A percentile compares a stretch with the other conserved stretches of the same genome.
phyloP scores from a whole-genome alignment of 1,284 basidiomycete species.

The Coniferiporia sulphurascens region DNA sequence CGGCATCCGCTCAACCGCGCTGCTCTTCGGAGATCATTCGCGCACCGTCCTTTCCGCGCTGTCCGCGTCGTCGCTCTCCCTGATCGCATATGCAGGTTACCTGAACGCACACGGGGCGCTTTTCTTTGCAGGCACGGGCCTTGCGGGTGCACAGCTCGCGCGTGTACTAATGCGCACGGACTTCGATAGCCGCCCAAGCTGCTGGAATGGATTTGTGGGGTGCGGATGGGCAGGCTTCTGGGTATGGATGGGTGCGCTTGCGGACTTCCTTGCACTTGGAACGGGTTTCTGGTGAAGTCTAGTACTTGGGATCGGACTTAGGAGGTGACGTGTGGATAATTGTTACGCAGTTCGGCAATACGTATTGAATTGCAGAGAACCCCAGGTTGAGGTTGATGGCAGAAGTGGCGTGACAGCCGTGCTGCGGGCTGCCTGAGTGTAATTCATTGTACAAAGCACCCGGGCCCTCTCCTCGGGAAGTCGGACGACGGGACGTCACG shows the following conservation, averaged over 20 bases:
- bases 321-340: not conserved
- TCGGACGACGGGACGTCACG: too few species aligned
- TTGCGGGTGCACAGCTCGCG: conserved; percentile 75
- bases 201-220: conserved; percentile 87
- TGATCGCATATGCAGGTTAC: conserved; percentile 77
- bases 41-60: conserved; percentile 75
- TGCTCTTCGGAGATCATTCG: conserved; percentile 80
- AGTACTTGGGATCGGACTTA: not conserved
- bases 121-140: conserved; percentile 76
- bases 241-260: conserved; percentile 80
- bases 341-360: not conserved
- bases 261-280: conserved; percentile 49
- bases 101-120: conserved; percentile 71
- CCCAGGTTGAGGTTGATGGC: too few species aligned
- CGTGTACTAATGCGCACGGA: conserved; percentile 79
- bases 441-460: too few species aligned
- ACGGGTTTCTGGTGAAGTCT: conserved; percentile 10
- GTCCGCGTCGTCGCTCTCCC: conserved; percentile 68
- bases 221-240: conserved; percentile 89
- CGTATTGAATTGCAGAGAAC: too few species aligned
- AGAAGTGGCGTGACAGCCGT: too few species aligned
- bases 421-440: too few species aligned
- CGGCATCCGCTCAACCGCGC: conserved; percentile 91
- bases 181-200: conserved; percentile 77
- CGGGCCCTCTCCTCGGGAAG: too few species aligned